A percentile compares a stretch with the other conserved stretches of the same genome.
Conservation (phyloP, 768 basidiomycete species). For the Coprinopsis marcescibilis region DNA sequence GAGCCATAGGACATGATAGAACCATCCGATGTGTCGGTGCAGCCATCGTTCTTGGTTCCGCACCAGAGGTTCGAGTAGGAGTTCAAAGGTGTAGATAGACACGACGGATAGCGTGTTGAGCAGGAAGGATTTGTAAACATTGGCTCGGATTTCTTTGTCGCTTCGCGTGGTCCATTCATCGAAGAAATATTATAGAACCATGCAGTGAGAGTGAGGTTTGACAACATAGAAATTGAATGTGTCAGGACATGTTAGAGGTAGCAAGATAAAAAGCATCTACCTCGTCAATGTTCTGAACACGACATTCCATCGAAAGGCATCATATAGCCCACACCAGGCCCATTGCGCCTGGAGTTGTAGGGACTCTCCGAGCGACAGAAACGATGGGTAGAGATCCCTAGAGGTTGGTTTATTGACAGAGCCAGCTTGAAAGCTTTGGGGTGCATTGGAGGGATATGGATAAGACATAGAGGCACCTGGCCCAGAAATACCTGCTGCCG, state of each 20-base stretch:
- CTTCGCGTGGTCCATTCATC: too few relatives aligned
- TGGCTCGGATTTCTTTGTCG: conserved; percentile 69
- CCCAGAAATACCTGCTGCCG: not conserved
- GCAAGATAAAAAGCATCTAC: conserved; percentile 30
- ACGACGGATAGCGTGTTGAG: conserved; percentile 66
- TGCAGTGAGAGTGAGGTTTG: too few relatives aligned
- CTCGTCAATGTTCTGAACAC: conserved; percentile 52
- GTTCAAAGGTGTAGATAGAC: conserved; percentile 73
- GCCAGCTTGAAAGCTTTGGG: conserved; percentile 22
- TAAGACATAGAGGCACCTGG: not conserved
- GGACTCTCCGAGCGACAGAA: conserved; percentile 60
- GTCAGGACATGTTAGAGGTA: not conserved
- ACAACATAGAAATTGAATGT: too few relatives aligned
- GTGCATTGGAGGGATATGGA: not conserved
- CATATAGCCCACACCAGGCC: conserved; percentile 53
- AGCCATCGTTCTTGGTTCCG: conserved; percentile 59
- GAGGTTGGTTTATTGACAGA: conserved; percentile 25
- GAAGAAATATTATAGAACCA: too few relatives aligned
- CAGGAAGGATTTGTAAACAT: conserved; percentile 68
- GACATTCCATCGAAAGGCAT: conserved; percentile 69
- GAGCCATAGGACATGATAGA: conserved; percentile 76
- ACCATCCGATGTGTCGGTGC: conserved; percentile 67
- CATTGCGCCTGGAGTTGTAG: conserved; percentile 54
- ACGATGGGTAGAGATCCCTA: conserved; percentile 59
- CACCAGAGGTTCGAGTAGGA: conserved; percentile 63